Evolutionary conservation across 352 stramenopile genomes (phyloP), one percentile per base, ranked within the genome.

Genomic region (Phytophthora megakarya): DNA sequence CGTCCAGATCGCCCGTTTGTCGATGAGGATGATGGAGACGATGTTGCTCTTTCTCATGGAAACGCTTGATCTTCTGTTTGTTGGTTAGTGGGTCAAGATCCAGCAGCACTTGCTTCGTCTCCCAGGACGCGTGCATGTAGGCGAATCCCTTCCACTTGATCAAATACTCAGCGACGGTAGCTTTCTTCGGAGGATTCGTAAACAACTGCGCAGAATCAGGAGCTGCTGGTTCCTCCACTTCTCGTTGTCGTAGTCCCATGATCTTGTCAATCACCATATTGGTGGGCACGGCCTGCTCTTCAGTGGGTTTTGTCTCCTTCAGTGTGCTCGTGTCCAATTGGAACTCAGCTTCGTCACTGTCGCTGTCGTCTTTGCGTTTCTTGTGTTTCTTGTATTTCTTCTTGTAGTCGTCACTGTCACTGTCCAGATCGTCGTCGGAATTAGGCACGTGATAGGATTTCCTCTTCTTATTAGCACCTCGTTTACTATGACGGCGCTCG

Each of bases 141-240:
- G 88, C 93, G 52, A 94, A 95, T 12, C 84, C 86, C 64, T 94
- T 95, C 88, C 88, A 97, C 73, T 97, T 97, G 72, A 97, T 95
- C 22, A 88, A 84, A 54, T 95, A 97, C 72, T 98, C 87, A 3
- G 70, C 78, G 22, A 88, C 56, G 1, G 69, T 50, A 30, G 66
- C 54, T 15, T 72, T 83, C 5, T 61, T 79, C 12, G 72, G 67
- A 10, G 72, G 52, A 32, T 64, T 75, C 15, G 67, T 62, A 44
- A 84, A 82, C 45, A 86, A 67, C 38, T 67, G 73, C 11, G 65
- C 72, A 30, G 72, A 78, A 32, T 76, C 73, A 0, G 57, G 30
- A 0, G 38, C 49, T 19, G 50, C 55, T n/a, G 48, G 53, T 28
- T 85, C 69, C 2, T 62, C 67, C 21, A 81, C 46, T 10, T 86